Evolutionary conservation across 306 rosid genomes (phyloP).

Genomic region (Fragaria vesca): DNA sequence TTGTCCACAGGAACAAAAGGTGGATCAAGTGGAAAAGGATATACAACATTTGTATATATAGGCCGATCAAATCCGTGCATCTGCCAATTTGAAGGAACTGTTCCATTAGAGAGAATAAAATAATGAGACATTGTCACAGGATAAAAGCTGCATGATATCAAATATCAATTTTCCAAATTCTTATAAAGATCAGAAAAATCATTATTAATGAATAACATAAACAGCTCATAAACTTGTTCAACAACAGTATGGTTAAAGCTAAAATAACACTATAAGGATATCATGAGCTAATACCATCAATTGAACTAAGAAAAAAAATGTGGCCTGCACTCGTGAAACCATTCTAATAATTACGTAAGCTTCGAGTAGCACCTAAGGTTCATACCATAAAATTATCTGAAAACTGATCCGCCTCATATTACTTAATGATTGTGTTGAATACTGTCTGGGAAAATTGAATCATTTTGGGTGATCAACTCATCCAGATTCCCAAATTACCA

Average conservation of each 20-base stretch:
- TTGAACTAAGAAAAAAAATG: no score
- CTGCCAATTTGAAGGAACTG: conserved; percentile 99
- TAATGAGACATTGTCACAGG: conserved; percentile 24
- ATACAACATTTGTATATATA: conserved; percentile 69
- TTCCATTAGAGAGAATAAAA: conserved; percentile 34
- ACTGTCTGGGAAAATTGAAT: neutral
- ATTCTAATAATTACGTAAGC: neutral
- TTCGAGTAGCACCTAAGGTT: neutral
- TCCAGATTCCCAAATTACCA: neutral
- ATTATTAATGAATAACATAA: neutral
- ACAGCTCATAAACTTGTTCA: conserved; percentile 1
- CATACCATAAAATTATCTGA: neutral
- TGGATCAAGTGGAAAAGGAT: conserved; percentile 89
- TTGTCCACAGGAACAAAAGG: conserved; percentile 67
- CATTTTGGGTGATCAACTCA: neutral
- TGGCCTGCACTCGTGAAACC: neutral
- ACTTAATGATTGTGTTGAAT: neutral
- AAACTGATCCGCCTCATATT: neutral
- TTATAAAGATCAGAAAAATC: neutral
- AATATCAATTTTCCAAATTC: neutral
- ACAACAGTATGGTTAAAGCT: neutral
- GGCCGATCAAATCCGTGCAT: conserved; percentile 88
- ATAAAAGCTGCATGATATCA: conserved; percentile 11
- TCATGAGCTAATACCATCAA: neutral
- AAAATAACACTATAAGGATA: neutral